Evolutionary conservation across 176 grass and related monocot genomes (phyloP).

Genomic region (Eragrostis curvula): DNA sequence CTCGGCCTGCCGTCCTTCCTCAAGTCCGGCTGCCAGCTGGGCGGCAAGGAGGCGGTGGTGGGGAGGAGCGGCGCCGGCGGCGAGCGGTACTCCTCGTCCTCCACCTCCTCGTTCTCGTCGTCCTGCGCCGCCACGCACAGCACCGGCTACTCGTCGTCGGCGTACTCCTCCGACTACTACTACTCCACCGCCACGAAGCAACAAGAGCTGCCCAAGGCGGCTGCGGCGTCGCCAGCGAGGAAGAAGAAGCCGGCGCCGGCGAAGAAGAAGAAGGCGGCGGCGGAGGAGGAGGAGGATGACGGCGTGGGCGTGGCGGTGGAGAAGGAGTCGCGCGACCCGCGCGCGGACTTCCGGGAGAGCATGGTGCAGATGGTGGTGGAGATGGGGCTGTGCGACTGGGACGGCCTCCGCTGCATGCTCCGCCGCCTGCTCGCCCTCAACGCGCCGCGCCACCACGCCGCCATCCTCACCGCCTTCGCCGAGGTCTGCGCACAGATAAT

Average conservation of each 20-base stretch:
- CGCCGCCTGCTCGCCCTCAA: constrained; percentile 95
- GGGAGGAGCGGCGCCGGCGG: constrained; percentile 23
- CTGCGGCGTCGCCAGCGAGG: not conserved
- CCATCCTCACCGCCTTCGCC: constrained; percentile 86
- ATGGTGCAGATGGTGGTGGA: constrained; percentile 96
- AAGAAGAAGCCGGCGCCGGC: not conserved
- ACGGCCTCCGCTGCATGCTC: constrained; percentile 82
- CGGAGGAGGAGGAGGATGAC: not conserved
- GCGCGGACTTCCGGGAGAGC: constrained; percentile 79
- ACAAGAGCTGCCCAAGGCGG: not conserved
- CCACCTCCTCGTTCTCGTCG: constrained; percentile 34
- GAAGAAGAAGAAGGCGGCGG: constrained; percentile 28
- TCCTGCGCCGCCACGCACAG: constrained; percentile 36
- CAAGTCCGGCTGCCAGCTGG: not conserved
- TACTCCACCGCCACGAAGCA: not conserved
- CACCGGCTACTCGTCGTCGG: not conserved
- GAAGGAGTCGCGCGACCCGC: constrained; percentile 91
- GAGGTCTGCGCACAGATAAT: constrained; percentile 79
- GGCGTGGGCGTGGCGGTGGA: constrained; percentile 83
- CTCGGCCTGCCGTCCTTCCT: constrained; percentile 55
- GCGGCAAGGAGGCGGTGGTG: not conserved
- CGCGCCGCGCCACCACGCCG: constrained; percentile 87
- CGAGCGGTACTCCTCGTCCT: constrained; percentile 37
- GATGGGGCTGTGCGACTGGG: constrained; percentile 86
- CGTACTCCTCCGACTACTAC: constrained; percentile 26